These are phyloP conservation scores for Naumovozyma dairenensis DNA, from an alignment of 805 yeast genomes.

Conservation along the genomic window DNA sequence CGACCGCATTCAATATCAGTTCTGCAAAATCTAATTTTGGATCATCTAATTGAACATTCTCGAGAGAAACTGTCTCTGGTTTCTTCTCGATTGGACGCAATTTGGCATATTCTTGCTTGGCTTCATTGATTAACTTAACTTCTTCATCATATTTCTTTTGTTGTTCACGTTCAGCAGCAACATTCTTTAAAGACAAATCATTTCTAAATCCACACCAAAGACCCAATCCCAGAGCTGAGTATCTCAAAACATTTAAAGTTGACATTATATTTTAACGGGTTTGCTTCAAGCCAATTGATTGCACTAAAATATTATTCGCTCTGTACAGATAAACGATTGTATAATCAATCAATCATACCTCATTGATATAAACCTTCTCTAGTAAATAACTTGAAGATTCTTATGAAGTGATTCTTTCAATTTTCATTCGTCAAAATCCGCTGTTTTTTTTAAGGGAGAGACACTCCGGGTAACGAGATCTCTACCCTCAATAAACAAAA, in stretches of 20 bases:
- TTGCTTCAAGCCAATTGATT: too few species aligned
- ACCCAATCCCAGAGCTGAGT: slow-evolving; percentile 85
- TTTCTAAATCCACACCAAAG: slow-evolving; percentile 80
- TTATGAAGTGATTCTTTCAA: too few species aligned
- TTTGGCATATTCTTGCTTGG: slow-evolving; percentile 80
- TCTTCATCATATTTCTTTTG: slow-evolving; percentile 50
- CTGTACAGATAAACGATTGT: too few species aligned
- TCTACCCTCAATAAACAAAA: too few species aligned
- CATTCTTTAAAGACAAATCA: slow-evolving; percentile 56
- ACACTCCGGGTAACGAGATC: too few species aligned
- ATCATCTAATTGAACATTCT: slow-evolving; percentile 71
- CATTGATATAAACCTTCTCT: too few species aligned
- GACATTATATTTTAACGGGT: too few species aligned
- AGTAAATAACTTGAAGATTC: too few species aligned
- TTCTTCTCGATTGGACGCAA: slow-evolving; percentile 38
- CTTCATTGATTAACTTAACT: slow-evolving; percentile 72
- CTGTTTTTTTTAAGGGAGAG: too few species aligned
- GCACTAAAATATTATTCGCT: too few species aligned
- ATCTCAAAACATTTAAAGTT: slow-evolving; percentile 66
- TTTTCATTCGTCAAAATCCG: too few species aligned
- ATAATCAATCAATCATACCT: too few species aligned
- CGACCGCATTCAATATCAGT: slow-evolving; percentile 57
- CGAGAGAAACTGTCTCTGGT: slow-evolving; percentile 54
- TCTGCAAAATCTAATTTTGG: slow-evolving; percentile 80
- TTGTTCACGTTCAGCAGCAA: slow-evolving; percentile 50